phyloP scores from a whole-genome alignment of 2,329 filamentous ascomycete genomes.

The Nakataea oryzae region DNA sequence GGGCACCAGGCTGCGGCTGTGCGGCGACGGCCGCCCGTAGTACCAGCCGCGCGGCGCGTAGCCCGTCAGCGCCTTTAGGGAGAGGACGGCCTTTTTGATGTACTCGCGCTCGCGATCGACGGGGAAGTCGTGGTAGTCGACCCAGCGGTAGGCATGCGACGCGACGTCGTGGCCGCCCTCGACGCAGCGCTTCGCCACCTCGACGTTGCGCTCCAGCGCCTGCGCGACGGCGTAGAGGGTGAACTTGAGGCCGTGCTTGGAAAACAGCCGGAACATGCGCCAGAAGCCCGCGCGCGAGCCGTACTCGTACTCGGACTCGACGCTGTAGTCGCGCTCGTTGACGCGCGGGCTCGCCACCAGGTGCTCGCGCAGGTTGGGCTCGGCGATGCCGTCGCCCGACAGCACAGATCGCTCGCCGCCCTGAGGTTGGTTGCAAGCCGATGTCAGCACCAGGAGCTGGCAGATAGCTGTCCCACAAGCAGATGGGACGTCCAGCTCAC shows the following conservation, averaged over 20 bases:
- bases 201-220: conserved; percentile 9
- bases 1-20: conserved; percentile 7
- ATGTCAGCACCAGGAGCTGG: too few relatives aligned
- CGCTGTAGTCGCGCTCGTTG: conserved; percentile 7
- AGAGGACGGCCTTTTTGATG: conserved; percentile 5
- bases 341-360: conserved; percentile 5
- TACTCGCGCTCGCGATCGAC: conserved; percentile 7
- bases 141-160: conserved; percentile 9
- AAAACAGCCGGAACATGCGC: conserved; percentile 9
- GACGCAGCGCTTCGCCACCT: conserved; percentile 6
- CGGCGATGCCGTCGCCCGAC: conserved; percentile 18
- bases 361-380: conserved; percentile 9
- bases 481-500: neutral
- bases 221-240: conserved; percentile 8
- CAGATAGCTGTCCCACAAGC: too few relatives aligned
- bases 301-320: conserved; percentile 12
- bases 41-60: conserved; percentile 10
- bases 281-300: conserved; percentile 10
- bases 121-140: conserved; percentile 7
- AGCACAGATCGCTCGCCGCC: conserved; percentile 20
- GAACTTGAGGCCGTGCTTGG: conserved; percentile 5
- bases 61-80: conserved; percentile 8
- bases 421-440: neutral
- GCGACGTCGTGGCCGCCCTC: conserved; percentile 10
- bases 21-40: conserved; percentile 9